Conservation (phyloP, 495 filamentous ascomycete genomes). For the Penicillium subrubescens region DNA sequence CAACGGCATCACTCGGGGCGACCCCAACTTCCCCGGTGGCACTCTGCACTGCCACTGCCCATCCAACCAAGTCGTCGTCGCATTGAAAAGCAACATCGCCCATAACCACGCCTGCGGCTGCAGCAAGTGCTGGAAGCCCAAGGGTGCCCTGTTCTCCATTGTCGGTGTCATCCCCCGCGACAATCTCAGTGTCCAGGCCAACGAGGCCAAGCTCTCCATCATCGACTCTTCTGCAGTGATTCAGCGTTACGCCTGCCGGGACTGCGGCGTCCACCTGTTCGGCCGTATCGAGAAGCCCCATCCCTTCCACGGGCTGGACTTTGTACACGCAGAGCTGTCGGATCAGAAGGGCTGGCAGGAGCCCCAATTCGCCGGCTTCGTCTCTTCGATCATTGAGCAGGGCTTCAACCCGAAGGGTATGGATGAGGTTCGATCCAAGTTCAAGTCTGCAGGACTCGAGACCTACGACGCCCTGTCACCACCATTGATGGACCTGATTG, state of each 20-base stretch:
- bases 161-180: slow-evolving; percentile 55
- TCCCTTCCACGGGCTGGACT: slow-evolving; percentile 62
- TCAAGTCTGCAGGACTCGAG: slow-evolving; percentile 51
- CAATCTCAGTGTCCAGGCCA: slow-evolving; percentile 49
- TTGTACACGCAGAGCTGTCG: slow-evolving; percentile 61
- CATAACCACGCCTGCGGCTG: slow-evolving; percentile 69
- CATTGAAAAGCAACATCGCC: slow-evolving; percentile 53
- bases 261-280: slow-evolving; percentile 58
- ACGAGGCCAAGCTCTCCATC: slow-evolving; percentile 54
- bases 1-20: slow-evolving; percentile 52
- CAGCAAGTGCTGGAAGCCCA: slow-evolving; percentile 67
- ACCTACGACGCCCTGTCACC: slow-evolving; percentile 59
- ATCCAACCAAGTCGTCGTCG: slow-evolving; percentile 51
- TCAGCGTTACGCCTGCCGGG: slow-evolving; percentile 57
- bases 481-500: slow-evolving; percentile 59
- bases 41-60: slow-evolving; percentile 57
- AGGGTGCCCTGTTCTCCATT: slow-evolving; percentile 58
- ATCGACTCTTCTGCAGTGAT: slow-evolving; percentile 56
- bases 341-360: slow-evolving; percentile 61
- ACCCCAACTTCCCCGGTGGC: slow-evolving; percentile 52
- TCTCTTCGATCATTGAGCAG: slow-evolving; percentile 63
- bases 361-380: slow-evolving; percentile 63
- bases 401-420: slow-evolving; percentile 56
- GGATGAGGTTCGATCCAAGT: slow-evolving; percentile 49
- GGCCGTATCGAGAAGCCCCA: slow-evolving; percentile 63